These are phyloP conservation scores for Sphaerulina populicola DNA, from an alignment of 2,329 filamentous ascomycete genomes.

Conservation along the genomic window DNA sequence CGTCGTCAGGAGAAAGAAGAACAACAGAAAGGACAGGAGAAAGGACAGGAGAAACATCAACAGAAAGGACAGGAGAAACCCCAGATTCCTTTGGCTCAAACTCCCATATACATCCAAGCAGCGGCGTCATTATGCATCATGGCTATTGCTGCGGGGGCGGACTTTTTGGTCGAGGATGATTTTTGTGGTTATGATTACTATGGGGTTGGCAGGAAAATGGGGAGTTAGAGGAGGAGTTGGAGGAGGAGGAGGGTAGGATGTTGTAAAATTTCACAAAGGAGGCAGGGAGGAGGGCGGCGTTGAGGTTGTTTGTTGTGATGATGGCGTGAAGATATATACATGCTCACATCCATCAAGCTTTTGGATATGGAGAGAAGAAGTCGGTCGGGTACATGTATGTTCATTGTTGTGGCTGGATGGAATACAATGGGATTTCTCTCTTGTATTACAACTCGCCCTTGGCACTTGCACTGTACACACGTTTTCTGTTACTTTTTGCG, in stretches of 20 bases:
- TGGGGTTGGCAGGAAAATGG: background rate
- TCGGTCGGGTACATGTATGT: background rate
- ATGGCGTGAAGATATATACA: background rate
- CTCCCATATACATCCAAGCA: background rate
- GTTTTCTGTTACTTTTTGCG: slow-evolving; percentile 4
- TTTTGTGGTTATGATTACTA: background rate
- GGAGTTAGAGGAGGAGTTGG: background rate
- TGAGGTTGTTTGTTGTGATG: background rate
- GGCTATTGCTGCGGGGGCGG: slow-evolving; percentile 7
- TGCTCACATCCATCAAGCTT: background rate
- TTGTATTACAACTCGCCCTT: slow-evolving; percentile 8
- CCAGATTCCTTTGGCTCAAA: background rate
- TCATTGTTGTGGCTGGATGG: background rate
- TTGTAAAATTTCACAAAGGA: background rate
- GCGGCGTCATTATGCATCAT: slow-evolving; percentile 2
- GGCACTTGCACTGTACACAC: background rate
- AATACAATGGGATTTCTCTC: too few relatives aligned
- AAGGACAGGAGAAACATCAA: too few relatives aligned
- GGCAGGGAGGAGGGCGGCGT: background rate
- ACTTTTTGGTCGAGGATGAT: background rate
- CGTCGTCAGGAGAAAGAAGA: background rate
- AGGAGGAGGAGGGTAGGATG: background rate
- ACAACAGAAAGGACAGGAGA: too few relatives aligned
- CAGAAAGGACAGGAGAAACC: too few relatives aligned
- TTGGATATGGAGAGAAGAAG: too few relatives aligned